Evolutionary conservation across 805 yeast genomes (phyloP).

Genomic region (Ogataea pilisensis): DNA sequence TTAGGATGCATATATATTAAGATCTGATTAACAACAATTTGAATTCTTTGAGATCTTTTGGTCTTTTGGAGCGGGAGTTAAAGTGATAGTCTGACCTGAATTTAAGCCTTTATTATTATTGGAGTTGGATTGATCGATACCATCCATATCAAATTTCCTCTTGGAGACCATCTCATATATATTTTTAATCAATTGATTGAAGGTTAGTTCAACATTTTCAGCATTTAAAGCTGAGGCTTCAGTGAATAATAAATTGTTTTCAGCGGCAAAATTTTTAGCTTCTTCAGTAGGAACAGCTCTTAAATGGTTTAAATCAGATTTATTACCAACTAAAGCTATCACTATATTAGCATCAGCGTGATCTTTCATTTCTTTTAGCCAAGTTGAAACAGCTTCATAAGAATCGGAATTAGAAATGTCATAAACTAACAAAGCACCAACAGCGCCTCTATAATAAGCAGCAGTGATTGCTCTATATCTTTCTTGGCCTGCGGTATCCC

Average conservation of each 20-base stretch:
- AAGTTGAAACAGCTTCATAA: slow-evolving; percentile 79
- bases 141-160: slow-evolving; percentile 87
- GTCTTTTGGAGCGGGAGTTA: slow-evolving; percentile 91
- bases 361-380: slow-evolving; percentile 87
- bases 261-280: slow-evolving; percentile 90
- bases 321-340: slow-evolving; percentile 89
- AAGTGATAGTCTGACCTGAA: slow-evolving; percentile 80
- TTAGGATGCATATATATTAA: too few relatives aligned
- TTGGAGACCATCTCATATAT: slow-evolving; percentile 93
- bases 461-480: slow-evolving; percentile 96
- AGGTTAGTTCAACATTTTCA: slow-evolving; percentile 91
- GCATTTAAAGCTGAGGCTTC: slow-evolving; percentile 95
- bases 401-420: slow-evolving; percentile 89
- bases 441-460: slow-evolving; percentile 97
- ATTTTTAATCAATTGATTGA: slow-evolving; percentile 87
- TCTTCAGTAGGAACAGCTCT: slow-evolving; percentile 98
- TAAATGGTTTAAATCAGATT: slow-evolving; percentile 83
- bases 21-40: slow-evolving; percentile 69
- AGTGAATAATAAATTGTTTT: slow-evolving; percentile 86
- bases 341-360: slow-evolving; percentile 94
- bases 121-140: slow-evolving; percentile 36
- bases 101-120: slow-evolving; percentile 50
- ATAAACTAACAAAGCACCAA: slow-evolving; percentile 93
- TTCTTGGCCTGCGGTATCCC: slow-evolving; percentile 99
- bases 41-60: slow-evolving; percentile 54